Base-by-base conservation (phyloP, 306 rosid species). In the Prunus padus region DNA sequence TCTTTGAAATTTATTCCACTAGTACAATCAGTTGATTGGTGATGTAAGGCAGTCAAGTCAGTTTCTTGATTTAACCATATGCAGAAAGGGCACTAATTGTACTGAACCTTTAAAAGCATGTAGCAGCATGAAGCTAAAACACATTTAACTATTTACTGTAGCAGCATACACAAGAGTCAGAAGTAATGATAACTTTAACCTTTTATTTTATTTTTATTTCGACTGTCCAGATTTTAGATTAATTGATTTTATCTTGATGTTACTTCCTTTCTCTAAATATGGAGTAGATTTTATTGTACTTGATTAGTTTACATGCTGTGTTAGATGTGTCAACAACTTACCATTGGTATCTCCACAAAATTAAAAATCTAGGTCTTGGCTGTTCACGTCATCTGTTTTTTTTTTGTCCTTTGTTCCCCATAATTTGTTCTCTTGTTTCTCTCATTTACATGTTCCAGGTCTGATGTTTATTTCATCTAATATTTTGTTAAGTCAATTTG, bases 401-500 rank as follows among this genome's bases (percentile, higher is more conserved):
- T 46, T 47, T 47, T 47, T 14, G 4, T 47, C 18, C 52, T 11
- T 47, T 5, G 7, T 18, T 18, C 22, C 56, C 22, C 56, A 4
- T 15, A 2, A 16, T 51, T 40, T 22, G 55, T 23, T 44, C 22
- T 46, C 30, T 19, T n/a, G 33, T 19, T 60, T 59, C 12, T 59
- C 5, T 47, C 26, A 12, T 47, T 10, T 61, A 18, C 4, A 19
- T 47, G 61, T 60, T 50, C 77, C 16, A 12, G 45, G 50, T 23
- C 69, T 47, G 44, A 11, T 73, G 22, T 23, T 54, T 19, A 25
- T 57, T 26, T n/a, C n/a, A 16, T 26, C 52, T 30, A 55, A 63
- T 50, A 63, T 50, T 72, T 74, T 60, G n/a, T 74, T 2, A 2
- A 30, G 51, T 73, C 33, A 47, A 59, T 55, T 66, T 67, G 65